Percentiles rank a stretch among this genome's conserved stretches.
These are phyloP conservation scores for Colletotrichum ledebouriae DNA, from an alignment of 2,329 filamentous ascomycete genomes.

Conservation along the genomic window DNA sequence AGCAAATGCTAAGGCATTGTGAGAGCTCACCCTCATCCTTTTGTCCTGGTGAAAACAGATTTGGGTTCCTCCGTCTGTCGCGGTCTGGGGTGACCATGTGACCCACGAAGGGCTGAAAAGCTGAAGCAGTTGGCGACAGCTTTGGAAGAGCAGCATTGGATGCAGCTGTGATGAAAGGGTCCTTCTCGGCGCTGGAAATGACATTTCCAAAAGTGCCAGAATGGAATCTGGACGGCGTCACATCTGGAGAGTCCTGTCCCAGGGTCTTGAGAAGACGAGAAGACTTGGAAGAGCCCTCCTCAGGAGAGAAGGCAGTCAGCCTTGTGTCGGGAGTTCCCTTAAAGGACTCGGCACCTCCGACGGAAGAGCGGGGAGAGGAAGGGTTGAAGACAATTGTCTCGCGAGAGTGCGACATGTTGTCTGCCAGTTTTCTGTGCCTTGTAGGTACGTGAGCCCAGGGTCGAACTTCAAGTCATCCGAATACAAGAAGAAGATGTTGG, in stretches of 20 bases:
- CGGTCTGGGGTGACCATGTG: background rate
- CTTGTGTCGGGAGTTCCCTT: slow-evolving; percentile 75
- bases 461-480: background rate
- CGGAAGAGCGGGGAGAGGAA: slow-evolving; percentile 66
- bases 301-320: slow-evolving; percentile 74
- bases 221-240: slow-evolving; percentile 46
- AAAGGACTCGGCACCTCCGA: slow-evolving; percentile 67
- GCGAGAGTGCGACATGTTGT: slow-evolving; percentile 22
- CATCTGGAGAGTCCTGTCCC: slow-evolving; percentile 49
- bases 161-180: slow-evolving; percentile 67
- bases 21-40: slow-evolving; percentile 19
- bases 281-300: slow-evolving; percentile 64
- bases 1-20: slow-evolving; percentile 32
- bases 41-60: background rate
- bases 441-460: background rate
- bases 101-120: slow-evolving; percentile 67
- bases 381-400: slow-evolving; percentile 52
- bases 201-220: slow-evolving; percentile 46
- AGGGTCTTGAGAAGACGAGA: slow-evolving; percentile 53
- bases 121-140: slow-evolving; percentile 74
- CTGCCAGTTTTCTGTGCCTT: background rate
- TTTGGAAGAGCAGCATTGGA: slow-evolving; percentile 54
- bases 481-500: background rate
- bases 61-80: background rate
- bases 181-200: slow-evolving; percentile 55